These are phyloP conservation scores for Erodium chrysanthum DNA, from an alignment of 441 rosid genomes.

Conservation along the genomic window DNA sequence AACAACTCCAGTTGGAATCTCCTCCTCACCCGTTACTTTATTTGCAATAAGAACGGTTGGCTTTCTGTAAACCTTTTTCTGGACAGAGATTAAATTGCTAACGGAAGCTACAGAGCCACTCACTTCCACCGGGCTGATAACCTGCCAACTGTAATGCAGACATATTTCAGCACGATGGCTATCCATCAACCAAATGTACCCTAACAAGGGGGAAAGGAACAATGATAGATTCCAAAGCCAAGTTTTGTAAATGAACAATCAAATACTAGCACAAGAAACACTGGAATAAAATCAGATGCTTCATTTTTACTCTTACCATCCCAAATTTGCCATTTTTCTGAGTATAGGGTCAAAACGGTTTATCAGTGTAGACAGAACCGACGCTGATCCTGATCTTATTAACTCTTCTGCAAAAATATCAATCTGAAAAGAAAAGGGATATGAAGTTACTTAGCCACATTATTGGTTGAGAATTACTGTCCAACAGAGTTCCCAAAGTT, in stretches of 20 bases:
- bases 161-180: slow-evolving; percentile 15
- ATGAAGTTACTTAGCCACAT: slow-evolving; percentile 7
- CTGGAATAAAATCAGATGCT: not conserved
- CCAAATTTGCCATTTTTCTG: slow-evolving; percentile 61
- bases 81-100: slow-evolving; percentile 42
- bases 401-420: slow-evolving; percentile 63
- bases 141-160: slow-evolving; percentile 60
- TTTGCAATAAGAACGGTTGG: slow-evolving; percentile 60
- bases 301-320: slow-evolving; percentile 37
- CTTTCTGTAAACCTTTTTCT: slow-evolving; percentile 46
- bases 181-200: not conserved
- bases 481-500: slow-evolving; percentile 9
- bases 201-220: not conserved
- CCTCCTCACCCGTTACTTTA: slow-evolving; percentile 74
- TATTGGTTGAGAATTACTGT: slow-evolving; percentile 6
- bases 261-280: not conserved
- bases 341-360: slow-evolving; percentile 50
- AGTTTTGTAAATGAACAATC: not conserved
- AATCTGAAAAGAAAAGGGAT: slow-evolving; percentile 30
- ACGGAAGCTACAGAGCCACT: slow-evolving; percentile 41
- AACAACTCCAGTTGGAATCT: slow-evolving; percentile 68
- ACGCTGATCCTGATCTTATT: slow-evolving; percentile 52
- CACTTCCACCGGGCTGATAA: slow-evolving; percentile 74
- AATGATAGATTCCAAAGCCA: not conserved
- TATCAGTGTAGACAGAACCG: slow-evolving; percentile 47